Base-by-base conservation (phyloP, 257 asterid genomes). In the Solanum paucissectum region DNA sequence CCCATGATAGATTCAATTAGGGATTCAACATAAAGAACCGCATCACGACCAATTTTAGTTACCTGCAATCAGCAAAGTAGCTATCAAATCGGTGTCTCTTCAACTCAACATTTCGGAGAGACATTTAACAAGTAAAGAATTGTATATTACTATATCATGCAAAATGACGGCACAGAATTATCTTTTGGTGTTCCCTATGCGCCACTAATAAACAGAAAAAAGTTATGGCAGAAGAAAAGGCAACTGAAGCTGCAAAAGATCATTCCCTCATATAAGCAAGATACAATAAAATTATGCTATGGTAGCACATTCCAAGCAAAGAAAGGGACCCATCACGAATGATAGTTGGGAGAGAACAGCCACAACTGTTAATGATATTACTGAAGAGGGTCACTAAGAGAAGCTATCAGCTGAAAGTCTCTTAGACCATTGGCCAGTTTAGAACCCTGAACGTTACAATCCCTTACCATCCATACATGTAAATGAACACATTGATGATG, bases 1-100 rank as follows among this genome's bases (percentile, higher is more conserved):
- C 99, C 98, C 99, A 96, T 96, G 92, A 97, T 95, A 87, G 99
- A 97, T 91, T 97, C 98, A 92, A 97, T 93, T 79, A 96, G 98
- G 89, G 99, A 97, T 69, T 97, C 99, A 83, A 97, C 99, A 91
- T 97, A 97, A 55, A 96, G 92, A 91, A 96, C 98, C 20, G 99
- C 97, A 85, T 97, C 99, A 13, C 99, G 98, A 10, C 99, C 98
- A 90, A 96, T 95, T 93, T 97, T 97, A 10, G 98, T 94, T 91
- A 95, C 96, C 99, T 97, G 90, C 90, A 88, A 76, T 60, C 75
- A 89, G 87, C 83, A 88, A 71, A 83, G 83, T 32, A 58, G 87
- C 76, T 83, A 32, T 36, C 86, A 25, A 81, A 21, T 18, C 8
- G 29, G 88, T 55, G 34, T 13, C 74, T 73, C 83, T 34, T 33